Evolutionary conservation across 805 yeast species (phyloP), one percentile per base, ranked within the genome.

Genomic region (Lipomyces oligophaga): DNA sequence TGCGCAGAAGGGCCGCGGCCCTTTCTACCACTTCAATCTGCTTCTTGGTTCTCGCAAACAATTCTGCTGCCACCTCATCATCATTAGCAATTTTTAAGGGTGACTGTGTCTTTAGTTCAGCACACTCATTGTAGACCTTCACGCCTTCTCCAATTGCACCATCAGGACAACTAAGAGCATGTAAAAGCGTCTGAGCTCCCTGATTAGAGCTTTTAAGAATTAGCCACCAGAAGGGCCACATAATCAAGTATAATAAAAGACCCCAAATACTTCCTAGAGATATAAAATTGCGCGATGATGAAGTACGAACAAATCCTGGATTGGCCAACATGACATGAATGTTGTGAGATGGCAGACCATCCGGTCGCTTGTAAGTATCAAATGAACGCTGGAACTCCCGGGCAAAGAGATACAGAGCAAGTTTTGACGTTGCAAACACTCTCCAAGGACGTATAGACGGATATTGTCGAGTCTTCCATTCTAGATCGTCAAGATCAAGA

Each of bases 301-400:
- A 85, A 1, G 95, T 80, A 57, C 97, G 75, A 83, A 86, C 85
- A 28, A 89, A 58, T 1, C 98, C 98, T 0, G 99, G 97, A 61
- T 93, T 93, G 4, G 85, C 93, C 44, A 87, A 60, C 47, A 82
- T 76, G 19, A 87, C 75, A 41, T 81, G 75, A 20, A 85, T 79
- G 58, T 83, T 85, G n/a, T n/a, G n/a, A 60, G 76, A 72, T 1
- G 85, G 83, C 19, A 81, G 77, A 25, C 66, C 58, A 65, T 87
- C 95, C 41, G 81, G 77, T 48, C 94, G 73, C 50, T 80, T 81
- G 54, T 74, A 77, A 0, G 55, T 63, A 41, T 75, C 72, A 38
- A 87, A 62, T 51, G 80, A 71, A 43, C 80, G 74, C 68, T 90
- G 97, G 58, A 76, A 79, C 62, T 85, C 94, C 57, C 76, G 72